Evolutionary conservation across 371 early-diverging fungal species (phyloP), one percentile per base, ranked within the genome.

Genomic region (Dinochytrium kinnereticum): DNA sequence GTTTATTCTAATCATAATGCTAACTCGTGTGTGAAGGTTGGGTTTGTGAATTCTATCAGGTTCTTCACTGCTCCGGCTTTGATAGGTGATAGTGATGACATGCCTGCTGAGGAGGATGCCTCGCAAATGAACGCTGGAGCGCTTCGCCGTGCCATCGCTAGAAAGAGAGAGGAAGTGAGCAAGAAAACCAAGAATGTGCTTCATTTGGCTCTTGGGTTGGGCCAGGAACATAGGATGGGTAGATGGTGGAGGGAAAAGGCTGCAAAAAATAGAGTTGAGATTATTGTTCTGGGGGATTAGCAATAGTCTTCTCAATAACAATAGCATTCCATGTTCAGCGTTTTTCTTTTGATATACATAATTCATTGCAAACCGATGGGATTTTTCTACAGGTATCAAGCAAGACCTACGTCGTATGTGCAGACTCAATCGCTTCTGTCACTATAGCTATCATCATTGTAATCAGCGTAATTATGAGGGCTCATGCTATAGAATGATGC

Each of bases 181-280:
- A 59, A 30, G 13, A 61, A 37, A 24, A 51, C 51, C 0, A 39
- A 38, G 51, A 71, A 82, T 51, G 55, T 65, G 39, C 73, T 84
- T 50, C 78, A 82, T 73, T 69, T 96, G n/a, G 88, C 90, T 1
- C 90, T 88, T 0, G 96, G 91, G 15, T 82, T 92, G 33, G 96
- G 96, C 21, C 93, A 95, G 79, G 97, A 98, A 78, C 92, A 93
- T 71, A 86, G 90, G 70, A 69, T 91, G 53, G 98, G 98, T n/a
- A 89, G 98, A 55, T 98, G 98, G 98, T 79, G 90, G 80, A 82
- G 88, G 57, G 34, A 70, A 21, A 77, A 78, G 76, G 85, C 86
- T 40, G 90, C 85, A 26, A 91, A 88, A 81, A 94, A 95, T 74
- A 84, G 87, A 67, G 83, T 90, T 74, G 71, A 70, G 33, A 73